These are phyloP conservation scores for Halophytophthora batemanensis DNA, from an alignment of 352 stramenopile genomes.

Conservation along the genomic window DNA sequence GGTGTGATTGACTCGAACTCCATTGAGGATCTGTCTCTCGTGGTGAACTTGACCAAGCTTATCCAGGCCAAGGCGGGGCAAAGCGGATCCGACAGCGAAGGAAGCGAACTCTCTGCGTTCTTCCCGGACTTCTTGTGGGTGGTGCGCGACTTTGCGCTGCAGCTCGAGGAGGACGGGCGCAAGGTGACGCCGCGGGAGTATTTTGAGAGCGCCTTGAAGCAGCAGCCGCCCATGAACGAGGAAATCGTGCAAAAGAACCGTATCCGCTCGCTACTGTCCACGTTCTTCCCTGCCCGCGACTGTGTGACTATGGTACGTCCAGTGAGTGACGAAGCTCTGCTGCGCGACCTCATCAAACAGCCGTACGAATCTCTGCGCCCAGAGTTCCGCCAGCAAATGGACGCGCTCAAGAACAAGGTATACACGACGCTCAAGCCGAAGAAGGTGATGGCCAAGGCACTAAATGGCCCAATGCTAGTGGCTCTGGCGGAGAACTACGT, in stretches of 20 bases:
- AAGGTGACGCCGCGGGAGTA: slow-evolving; percentile 64
- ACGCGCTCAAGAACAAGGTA: slow-evolving; percentile 54
- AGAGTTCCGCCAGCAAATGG: slow-evolving; percentile 67
- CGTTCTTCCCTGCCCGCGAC: slow-evolving; percentile 73
- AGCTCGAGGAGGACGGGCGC: slow-evolving; percentile 56
- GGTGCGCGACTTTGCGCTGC: slow-evolving; percentile 73
- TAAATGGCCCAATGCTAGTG: slow-evolving; percentile 70
- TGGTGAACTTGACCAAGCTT: slow-evolving; percentile 76
- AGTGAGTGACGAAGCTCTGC: slow-evolving; percentile 56
- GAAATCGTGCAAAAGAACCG: slow-evolving; percentile 58
- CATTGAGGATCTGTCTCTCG: slow-evolving; percentile 73
- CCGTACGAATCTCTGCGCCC: slow-evolving; percentile 52
- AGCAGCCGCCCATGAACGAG: slow-evolving; percentile 40
- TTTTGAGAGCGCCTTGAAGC: slow-evolving; percentile 71
- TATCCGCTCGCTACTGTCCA: slow-evolving; percentile 51
- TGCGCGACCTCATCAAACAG: slow-evolving; percentile 51
- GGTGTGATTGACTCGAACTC: slow-evolving; percentile 74
- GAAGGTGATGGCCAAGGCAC: slow-evolving; percentile 50
- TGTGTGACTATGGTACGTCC: slow-evolving; percentile 80
- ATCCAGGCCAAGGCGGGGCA: slow-evolving; percentile 48
- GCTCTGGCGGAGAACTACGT: slow-evolving; percentile 67
- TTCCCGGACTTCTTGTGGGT: slow-evolving; percentile 78
- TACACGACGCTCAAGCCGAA: slow-evolving; percentile 56
- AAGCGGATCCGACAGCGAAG: slow-evolving; percentile 7
- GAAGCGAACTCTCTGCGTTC: slow-evolving; percentile 48